Conservation (phyloP, 1,284 basidiomycete species). For the Pseudozyma tsukubaensis region DNA sequence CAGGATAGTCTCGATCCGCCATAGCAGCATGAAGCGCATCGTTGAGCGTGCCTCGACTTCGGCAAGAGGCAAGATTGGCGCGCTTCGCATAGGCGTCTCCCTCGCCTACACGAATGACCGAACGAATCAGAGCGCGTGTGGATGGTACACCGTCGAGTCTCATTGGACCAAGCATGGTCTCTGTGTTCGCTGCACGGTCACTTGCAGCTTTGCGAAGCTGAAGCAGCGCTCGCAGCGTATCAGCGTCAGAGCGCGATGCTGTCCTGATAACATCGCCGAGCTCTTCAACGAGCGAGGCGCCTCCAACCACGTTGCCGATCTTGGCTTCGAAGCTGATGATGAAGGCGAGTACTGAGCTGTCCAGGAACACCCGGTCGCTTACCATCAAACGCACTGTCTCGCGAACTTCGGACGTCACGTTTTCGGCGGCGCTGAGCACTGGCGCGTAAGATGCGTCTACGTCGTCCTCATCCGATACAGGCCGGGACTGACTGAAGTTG, state of each 20-base stretch:
- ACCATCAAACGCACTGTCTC: constrained; percentile 18
- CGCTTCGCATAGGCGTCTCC: constrained; percentile 3
- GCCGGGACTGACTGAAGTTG: too few relatives aligned
- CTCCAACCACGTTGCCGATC: constrained; percentile 18
- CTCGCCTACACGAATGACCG: constrained; percentile 27
- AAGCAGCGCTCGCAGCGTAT: constrained; percentile 21
- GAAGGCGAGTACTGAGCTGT: constrained; percentile 27
- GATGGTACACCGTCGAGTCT: constrained; percentile 11
- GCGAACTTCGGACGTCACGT: constrained; percentile 3
- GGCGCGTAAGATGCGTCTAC: too few relatives aligned
- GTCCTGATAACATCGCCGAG: constrained; percentile 7
- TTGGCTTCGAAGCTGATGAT: constrained; percentile 30
- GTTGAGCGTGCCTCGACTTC: constrained; percentile 37
- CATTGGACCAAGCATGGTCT: background rate
- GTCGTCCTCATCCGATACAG: too few relatives aligned
- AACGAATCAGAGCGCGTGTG: constrained; percentile 19
- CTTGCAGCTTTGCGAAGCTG: constrained; percentile 13
- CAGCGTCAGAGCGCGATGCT: constrained; percentile 2
- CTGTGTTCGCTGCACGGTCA: background rate
- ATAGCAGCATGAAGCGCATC: constrained; percentile 29
- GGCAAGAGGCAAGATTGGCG: constrained; percentile 5
- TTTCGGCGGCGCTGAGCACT: background rate
- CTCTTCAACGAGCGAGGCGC: constrained; percentile 12
- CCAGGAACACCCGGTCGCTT: constrained; percentile 19
- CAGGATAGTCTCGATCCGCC: constrained; percentile 37